Conservation (phyloP, 73 alveolate genomes). For the Paramecium biaurelia region DNA sequence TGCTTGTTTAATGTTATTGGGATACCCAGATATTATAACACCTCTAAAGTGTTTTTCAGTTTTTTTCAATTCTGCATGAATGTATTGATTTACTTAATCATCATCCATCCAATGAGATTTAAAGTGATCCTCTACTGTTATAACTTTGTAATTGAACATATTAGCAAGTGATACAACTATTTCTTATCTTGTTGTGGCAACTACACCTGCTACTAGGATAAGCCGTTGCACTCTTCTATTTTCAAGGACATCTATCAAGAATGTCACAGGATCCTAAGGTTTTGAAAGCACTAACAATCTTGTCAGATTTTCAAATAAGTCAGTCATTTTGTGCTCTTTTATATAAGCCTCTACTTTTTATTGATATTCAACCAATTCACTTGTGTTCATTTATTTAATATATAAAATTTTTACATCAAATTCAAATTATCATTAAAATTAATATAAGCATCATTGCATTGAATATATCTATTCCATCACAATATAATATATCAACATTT, state of each 20-base stretch:
- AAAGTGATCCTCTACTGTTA: conserved; percentile 51
- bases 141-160: conserved; percentile 51
- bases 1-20: conserved; percentile 45
- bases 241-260: conserved; percentile 40
- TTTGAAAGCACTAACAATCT: neutral
- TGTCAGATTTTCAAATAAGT: conserved; percentile 57
- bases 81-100: conserved; percentile 33
- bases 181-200: conserved; percentile 46
- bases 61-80: neutral
- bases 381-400: neutral
- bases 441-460: neutral
- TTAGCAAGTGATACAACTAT: conserved; percentile 48
- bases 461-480: neutral
- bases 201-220: conserved; percentile 45
- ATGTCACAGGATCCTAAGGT: conserved; percentile 56
- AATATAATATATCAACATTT: neutral
- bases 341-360: conserved; percentile 31
- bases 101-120: conserved; percentile 37
- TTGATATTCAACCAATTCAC: conserved; percentile 36
- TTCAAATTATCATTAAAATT: neutral
- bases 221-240: conserved; percentile 55
- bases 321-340: conserved; percentile 57
- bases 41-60: conserved; percentile 62
- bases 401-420: neutral
- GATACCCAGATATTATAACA: conserved; percentile 53